A percentile compares a stretch with the other conserved stretches of the same genome.
phyloP scores from a whole-genome alignment of 2,329 filamentous ascomycete genomes.

The Fusarium odoratissimum region DNA sequence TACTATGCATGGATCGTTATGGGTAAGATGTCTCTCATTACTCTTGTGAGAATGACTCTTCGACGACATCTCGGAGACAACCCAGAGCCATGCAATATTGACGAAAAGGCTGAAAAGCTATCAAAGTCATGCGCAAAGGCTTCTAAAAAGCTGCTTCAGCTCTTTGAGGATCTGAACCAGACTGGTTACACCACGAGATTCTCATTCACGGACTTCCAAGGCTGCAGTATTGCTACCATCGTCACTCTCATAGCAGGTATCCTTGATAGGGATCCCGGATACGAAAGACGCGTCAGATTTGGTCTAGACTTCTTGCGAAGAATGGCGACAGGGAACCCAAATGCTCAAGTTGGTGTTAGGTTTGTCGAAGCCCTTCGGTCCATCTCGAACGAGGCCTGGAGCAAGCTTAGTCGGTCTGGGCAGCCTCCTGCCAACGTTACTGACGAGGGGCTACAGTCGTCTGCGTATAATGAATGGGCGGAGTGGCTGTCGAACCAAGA shows the following conservation, averaged over 20 bases:
- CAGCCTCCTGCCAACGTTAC: rapidly evolving
- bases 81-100: neutral
- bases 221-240: neutral
- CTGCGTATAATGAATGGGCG: neutral
- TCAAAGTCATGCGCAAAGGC: neutral
- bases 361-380: neutral
- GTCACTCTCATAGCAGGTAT: constrained; percentile 2
- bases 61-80: neutral
- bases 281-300: neutral
- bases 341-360: neutral
- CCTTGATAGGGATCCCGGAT: neutral
- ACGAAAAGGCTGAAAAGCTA: neutral
- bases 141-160: neutral
- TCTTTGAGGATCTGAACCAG: neutral
- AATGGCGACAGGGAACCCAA: neutral
- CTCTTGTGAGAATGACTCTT: neutral
- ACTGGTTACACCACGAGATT: neutral
- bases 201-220: neutral
- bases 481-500: neutral
- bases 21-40: neutral
- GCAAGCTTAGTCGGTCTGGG: neutral
- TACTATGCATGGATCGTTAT: neutral
- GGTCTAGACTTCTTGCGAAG: neutral
- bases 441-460: neutral
- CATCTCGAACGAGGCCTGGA: neutral